These are phyloP conservation scores for Penicillium capsulatum DNA, from an alignment of 2,329 filamentous ascomycete genomes.

Conservation along the genomic window DNA sequence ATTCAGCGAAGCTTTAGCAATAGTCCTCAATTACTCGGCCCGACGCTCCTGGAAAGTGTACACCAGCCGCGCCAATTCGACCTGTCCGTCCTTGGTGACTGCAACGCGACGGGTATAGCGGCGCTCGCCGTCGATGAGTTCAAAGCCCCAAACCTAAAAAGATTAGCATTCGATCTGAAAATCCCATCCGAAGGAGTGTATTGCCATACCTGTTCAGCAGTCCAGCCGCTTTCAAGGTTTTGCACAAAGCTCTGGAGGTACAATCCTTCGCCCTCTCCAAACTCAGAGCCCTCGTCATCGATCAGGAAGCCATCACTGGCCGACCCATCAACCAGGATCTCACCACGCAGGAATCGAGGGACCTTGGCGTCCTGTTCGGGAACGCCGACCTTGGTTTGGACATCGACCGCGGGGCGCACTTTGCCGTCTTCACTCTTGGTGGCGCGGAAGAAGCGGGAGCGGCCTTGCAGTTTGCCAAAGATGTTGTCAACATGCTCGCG, in stretches of 20 bases:
- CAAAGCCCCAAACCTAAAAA: conserved; percentile 46
- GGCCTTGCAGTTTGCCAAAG: conserved; percentile 67
- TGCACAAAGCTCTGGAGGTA: conserved; percentile 50
- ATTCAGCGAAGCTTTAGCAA: too few species aligned
- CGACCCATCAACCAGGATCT: conserved; percentile 50
- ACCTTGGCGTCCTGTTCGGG: conserved; percentile 38
- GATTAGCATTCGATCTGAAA: conserved; percentile 9
- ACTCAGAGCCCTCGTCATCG: conserved; percentile 47
- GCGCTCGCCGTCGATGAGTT: conserved; percentile 40
- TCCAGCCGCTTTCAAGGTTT: conserved; percentile 51
- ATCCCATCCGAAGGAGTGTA: conserved; percentile 1
- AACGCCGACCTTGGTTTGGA: conserved; percentile 38
- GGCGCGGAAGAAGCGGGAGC: conserved; percentile 49
- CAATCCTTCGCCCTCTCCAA: conserved; percentile 41
- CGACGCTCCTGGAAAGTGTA: conserved; percentile 32
- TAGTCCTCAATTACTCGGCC: conserved; percentile 3
- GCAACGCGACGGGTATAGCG: conserved; percentile 43
- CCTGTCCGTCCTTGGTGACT: conserved; percentile 36
- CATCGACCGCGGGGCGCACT: conserved; percentile 32
- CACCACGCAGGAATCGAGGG: conserved; percentile 37
- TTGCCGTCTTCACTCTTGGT: conserved; percentile 36
- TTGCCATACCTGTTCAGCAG: conserved; percentile 49
- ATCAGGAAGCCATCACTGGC: conserved; percentile 58
- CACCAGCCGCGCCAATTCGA: conserved; percentile 39
- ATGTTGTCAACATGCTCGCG: conserved; percentile 72